Evolutionary conservation across 1,139 yeast genomes (phyloP).

Genomic region (Taphrina flavorubra): DNA sequence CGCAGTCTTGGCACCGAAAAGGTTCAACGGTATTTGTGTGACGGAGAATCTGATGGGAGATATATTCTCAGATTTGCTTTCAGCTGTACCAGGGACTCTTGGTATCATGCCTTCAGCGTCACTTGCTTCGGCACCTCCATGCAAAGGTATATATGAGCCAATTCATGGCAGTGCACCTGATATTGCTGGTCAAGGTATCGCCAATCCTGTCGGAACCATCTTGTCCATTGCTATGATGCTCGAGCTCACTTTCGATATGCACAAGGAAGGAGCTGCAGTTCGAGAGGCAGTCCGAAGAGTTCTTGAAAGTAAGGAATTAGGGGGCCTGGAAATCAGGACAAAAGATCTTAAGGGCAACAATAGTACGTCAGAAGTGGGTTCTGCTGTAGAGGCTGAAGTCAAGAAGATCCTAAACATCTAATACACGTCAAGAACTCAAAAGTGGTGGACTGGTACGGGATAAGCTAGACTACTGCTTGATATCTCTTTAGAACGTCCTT

Average conservation of each 20-base stretch:
- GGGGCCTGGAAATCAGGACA: constrained; percentile 75
- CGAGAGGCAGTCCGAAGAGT: constrained; percentile 87
- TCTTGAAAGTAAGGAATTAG: constrained; percentile 59
- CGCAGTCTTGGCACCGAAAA: constrained; percentile 84
- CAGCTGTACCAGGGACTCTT: constrained; percentile 95
- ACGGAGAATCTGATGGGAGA: constrained; percentile 98
- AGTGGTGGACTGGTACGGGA: too few species aligned
- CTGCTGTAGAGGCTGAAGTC: constrained; percentile 57
- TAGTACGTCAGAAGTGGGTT: constrained; percentile 88
- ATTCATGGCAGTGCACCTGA: constrained; percentile 99
- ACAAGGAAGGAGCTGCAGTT: constrained; percentile 83
- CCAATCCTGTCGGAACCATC: constrained; percentile 91
- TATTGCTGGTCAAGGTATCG: constrained; percentile 73
- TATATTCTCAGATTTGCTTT: constrained; percentile 95
- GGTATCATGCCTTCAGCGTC: constrained; percentile 97
- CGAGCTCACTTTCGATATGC: constrained; percentile 79
- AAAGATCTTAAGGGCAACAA: constrained; percentile 85
- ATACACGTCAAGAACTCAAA: not conserved
- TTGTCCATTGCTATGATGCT: constrained; percentile 97
- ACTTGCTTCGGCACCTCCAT: constrained; percentile 90
- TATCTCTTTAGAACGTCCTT: too few species aligned
- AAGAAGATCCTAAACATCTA: constrained; percentile 15
- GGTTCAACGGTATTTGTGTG: constrained; percentile 85
- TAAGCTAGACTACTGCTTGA: too few species aligned
- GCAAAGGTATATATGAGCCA: constrained; percentile 96